Base-by-base conservation (phyloP, 2,329 filamentous ascomycete genomes). In the Aspergillus arachidicola region DNA sequence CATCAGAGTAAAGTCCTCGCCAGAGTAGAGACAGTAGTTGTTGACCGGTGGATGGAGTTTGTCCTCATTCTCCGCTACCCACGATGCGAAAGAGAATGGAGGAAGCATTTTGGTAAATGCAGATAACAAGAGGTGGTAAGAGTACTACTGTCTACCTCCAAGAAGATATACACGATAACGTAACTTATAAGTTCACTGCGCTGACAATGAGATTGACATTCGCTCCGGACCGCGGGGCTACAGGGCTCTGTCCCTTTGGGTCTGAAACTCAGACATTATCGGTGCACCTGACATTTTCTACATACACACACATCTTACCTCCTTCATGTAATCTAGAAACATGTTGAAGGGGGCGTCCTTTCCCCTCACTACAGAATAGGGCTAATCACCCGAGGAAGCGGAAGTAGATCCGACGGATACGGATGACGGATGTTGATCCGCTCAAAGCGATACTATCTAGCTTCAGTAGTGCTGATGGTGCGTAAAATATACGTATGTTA, bases 1-100 rank as follows among this genome's bases (percentile, higher is more conserved):
- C 67, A 69, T 69, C 48, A 69, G 16, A 10, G 64, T 67, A 56
- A 69, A 69, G n/a, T 69, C 67, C 2, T 66, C 58, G 12, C 67
- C 67, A 2, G 56, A 57, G 38, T 67, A 66, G 11, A 69, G 61
- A 50, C 65, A 69, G 50, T 55, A 55, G 28, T 69, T 67, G 53
- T 67, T 69, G 23, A 67, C 57, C 9, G 67, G 67, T 2, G 67
- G 67, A 12, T 57, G 55, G 21, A 69, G 45, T 21, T 63, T 60
- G 5, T 64, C 54, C 4, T 62, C 56, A 51, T 69, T 69, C n/a
- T 55, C 58, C 23, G 62, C 60, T 19, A 69, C 30, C 67, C 67
- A 69, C 10, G 59, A 28, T 46, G 21, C 57, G 16, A 43, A 69
- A n/a, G 21, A 54, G n/a, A 61, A 64, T 30, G 59, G 65, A 48